Percentiles rank a stretch among this genome's conserved stretches.
Evolutionary conservation across 306 rosid species (phyloP).

Genomic region (Quercus suber): DNA sequence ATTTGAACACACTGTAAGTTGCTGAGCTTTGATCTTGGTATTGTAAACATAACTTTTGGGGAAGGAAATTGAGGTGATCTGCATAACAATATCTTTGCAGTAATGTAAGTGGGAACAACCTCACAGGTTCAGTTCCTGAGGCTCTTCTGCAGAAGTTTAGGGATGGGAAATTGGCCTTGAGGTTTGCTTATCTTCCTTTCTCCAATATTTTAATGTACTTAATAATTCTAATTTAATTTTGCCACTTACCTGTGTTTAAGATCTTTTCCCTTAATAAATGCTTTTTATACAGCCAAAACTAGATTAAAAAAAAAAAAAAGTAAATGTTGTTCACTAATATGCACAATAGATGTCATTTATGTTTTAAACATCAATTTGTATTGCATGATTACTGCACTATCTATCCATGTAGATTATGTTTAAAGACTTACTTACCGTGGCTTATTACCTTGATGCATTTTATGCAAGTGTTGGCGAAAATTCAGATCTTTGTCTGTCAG

Average conservation of each 20-base stretch:
- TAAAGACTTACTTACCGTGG: neutral
- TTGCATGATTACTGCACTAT: neutral
- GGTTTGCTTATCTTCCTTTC: neutral
- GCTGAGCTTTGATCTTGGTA: neutral
- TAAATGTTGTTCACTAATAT: too few relatives aligned
- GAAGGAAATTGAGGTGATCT: neutral
- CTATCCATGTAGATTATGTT: neutral
- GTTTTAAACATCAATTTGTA: neutral
- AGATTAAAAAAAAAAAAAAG: too few relatives aligned
- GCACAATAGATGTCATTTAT: neutral
- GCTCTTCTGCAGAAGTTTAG: slow-evolving; percentile 10
- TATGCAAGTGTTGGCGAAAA: slow-evolving; percentile 26
- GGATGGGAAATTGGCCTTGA: neutral
- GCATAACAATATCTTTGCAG: neutral
- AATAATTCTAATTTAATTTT: neutral
- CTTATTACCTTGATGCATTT: neutral
- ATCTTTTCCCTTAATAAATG: too few relatives aligned
- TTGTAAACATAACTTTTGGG: neutral
- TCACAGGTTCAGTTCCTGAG: slow-evolving; percentile 25
- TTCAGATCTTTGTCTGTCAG: slow-evolving; percentile 4
- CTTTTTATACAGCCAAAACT: too few relatives aligned
- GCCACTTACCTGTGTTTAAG: too few relatives aligned
- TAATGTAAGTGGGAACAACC: slow-evolving; percentile 19
- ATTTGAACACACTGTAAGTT: slow-evolving; percentile 35
- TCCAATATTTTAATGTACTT: neutral